Base-by-base conservation (phyloP, 371 early-diverging fungal species). In the Syncephalis plumigaleata region DNA sequence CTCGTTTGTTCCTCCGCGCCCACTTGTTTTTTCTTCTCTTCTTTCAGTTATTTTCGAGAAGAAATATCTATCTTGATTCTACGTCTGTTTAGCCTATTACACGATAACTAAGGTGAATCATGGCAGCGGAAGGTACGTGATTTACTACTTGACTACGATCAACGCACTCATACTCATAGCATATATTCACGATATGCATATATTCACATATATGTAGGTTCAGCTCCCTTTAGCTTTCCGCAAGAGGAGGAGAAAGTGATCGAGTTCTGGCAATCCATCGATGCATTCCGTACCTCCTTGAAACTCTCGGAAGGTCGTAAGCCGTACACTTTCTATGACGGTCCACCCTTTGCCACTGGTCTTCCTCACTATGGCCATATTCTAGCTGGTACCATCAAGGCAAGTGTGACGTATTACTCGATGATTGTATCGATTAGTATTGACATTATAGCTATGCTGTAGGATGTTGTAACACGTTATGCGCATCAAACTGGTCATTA, bases 281-380 rank as follows among this genome's bases (percentile, higher is more conserved):
- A 97, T 56, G 97, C 98, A 49, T 99, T 99, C 77, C 72, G 91
- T 56, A 87, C 85, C 16, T 87, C 88, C 11, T 60, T 92, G 48
- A 80, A 91, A 63, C 77, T 95, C n/a, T 86, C 91, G 51, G 79
- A 91, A 64, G 90, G 87, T 50, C 79, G 79, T 56, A 77, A 80
- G 52, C 75, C 77, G 3, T 97, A 76, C 58, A 73, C 90, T 21
- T 98, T 98, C 71, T 99, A 93, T 66, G 99, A 98, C 66, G 99
- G 99, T 11, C 99, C 99, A 42, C 99, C 99, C 21, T 99, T 99
- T 65, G 99, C 99, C 46, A 99, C 99, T 15, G 99, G 99, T 44
- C 77, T 98, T 55, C 99, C 99, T 40, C 99, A 99, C 65, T 99
- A 98, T 64, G 99, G 99, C 44, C 99, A 99, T 60, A 79, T 99